Percentiles rank a stretch among this genome's conserved stretches.
These are phyloP conservation scores for Corchorus capsularis DNA, from an alignment of 345 rosid species.

Conservation along the genomic window DNA sequence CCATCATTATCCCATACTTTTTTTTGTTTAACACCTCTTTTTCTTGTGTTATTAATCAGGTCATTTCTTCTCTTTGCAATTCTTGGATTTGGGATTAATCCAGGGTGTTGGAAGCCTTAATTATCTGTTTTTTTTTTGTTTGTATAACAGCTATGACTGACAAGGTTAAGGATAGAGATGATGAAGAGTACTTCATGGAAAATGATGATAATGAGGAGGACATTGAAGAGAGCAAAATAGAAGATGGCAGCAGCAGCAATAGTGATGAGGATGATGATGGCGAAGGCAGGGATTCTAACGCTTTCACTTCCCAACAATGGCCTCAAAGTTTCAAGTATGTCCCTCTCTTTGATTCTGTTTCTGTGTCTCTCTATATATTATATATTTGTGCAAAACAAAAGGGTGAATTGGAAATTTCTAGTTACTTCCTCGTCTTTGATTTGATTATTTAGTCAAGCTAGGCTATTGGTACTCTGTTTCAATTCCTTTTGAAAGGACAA, in stretches of 20 bases:
- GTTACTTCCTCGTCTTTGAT: neutral
- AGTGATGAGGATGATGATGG: constrained; percentile 35
- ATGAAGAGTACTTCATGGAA: constrained; percentile 41
- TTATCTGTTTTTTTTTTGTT: neutral
- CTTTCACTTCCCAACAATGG: constrained; percentile 67
- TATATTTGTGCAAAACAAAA: neutral
- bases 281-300: constrained; percentile 14
- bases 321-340: constrained; percentile 78
- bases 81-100: neutral
- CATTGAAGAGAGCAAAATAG: constrained; percentile 39
- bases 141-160: constrained; percentile 24
- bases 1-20: neutral
- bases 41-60: neutral
- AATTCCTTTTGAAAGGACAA: no score
- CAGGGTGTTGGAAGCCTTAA: neutral
- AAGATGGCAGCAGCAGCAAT: constrained; percentile 28
- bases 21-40: neutral
- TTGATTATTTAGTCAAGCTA: neutral
- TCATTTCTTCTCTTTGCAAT: neutral
- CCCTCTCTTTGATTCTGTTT: neutral
- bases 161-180: constrained; percentile 33
- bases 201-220: constrained; percentile 41
- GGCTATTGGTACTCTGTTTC: no score
- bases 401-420: neutral
- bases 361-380: neutral